A percentile compares a stretch with the other conserved stretches of the same genome.
phyloP scores from a whole-genome alignment of 306 rosid genomes.

The Cicer yamashitae region DNA sequence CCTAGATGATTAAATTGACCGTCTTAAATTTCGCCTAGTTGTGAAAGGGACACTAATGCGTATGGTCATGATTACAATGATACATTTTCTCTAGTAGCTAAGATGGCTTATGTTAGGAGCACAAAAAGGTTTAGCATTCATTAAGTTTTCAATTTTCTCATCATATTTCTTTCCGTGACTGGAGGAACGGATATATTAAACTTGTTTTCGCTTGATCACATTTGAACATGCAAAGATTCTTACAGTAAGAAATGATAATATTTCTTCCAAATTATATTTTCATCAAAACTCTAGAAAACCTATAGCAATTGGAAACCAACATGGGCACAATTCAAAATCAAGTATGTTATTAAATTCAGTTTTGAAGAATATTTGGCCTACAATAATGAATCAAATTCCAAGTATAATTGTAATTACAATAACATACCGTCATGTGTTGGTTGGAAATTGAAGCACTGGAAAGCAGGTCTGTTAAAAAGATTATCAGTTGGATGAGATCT shows the following conservation, averaged over 20 bases:
- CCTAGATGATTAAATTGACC: not conserved
- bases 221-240: not conserved
- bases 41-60: not conserved
- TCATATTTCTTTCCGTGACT: not conserved
- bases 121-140: not conserved
- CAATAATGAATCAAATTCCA: slow-evolving; percentile 9
- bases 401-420: slow-evolving; percentile 32
- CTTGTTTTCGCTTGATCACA: slow-evolving; percentile 6
- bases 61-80: not conserved
- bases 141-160: slow-evolving; percentile 4
- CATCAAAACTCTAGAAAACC: slow-evolving; percentile 25
- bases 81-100: slow-evolving; percentile 3
- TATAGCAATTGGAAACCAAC: not conserved
- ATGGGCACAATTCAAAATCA: slow-evolving; percentile 15
- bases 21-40: not conserved
- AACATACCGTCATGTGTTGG: slow-evolving; percentile 82
- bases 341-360: not conserved
- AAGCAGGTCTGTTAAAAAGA: slow-evolving; percentile 70
- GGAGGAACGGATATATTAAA: not conserved
- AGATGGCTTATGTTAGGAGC: not conserved
- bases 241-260: not conserved
- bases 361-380: slow-evolving; percentile 18
- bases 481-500: slow-evolving; percentile 80
- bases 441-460: slow-evolving; percentile 80
- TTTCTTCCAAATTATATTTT: slow-evolving; percentile 1